Percentiles rank a stretch among this genome's conserved stretches.
Conservation (phyloP, 495 filamentous ascomycete species). For the Lepraria neglecta region DNA sequence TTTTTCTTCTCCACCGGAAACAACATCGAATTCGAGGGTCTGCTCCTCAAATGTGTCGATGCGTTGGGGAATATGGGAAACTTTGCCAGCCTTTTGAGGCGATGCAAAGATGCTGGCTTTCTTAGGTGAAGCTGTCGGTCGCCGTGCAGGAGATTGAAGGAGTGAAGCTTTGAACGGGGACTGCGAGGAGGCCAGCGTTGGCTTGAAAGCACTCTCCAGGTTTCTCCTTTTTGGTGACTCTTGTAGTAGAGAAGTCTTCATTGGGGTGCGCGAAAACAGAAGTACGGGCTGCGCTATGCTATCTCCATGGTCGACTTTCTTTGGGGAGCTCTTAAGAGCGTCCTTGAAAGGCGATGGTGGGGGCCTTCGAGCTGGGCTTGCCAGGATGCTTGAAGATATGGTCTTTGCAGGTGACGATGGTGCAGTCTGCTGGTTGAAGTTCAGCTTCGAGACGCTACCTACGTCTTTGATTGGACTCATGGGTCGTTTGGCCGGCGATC, state of each 20-base stretch:
- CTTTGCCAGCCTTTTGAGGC: constrained; percentile 1
- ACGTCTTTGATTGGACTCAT: constrained; percentile 29
- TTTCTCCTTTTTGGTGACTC: constrained; percentile 42
- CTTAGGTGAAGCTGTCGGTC: constrained; percentile 18
- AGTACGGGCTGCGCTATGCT: constrained; percentile 19
- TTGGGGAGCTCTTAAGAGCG: constrained; percentile 34
- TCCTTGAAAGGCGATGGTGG: constrained; percentile 48
- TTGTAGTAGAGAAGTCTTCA: constrained; percentile 36
- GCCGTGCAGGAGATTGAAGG: constrained; percentile 27
- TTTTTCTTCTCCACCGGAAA: constrained; percentile 2
- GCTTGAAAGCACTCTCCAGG: constrained; percentile 36
- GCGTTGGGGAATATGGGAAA: constrained; percentile 5
- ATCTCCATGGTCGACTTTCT: constrained; percentile 25
- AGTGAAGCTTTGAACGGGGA: constrained; percentile 30
- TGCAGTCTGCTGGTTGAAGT: constrained; percentile 32
- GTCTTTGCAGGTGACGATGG: constrained; percentile 27
- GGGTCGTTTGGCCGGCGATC: constrained; percentile 39
- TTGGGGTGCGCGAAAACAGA: constrained; percentile 16
- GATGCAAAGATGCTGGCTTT: background rate
- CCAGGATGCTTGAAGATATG: constrained; percentile 31
- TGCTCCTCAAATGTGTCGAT: constrained; percentile 15
- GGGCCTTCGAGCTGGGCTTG: constrained; percentile 46
- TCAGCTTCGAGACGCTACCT: constrained; percentile 34
- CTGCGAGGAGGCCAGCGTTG: constrained; percentile 30
- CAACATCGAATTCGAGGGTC: constrained; percentile 13